Base-by-base conservation (phyloP, 1,139 yeast species). In the Saccharomyces hybrid region DNA sequence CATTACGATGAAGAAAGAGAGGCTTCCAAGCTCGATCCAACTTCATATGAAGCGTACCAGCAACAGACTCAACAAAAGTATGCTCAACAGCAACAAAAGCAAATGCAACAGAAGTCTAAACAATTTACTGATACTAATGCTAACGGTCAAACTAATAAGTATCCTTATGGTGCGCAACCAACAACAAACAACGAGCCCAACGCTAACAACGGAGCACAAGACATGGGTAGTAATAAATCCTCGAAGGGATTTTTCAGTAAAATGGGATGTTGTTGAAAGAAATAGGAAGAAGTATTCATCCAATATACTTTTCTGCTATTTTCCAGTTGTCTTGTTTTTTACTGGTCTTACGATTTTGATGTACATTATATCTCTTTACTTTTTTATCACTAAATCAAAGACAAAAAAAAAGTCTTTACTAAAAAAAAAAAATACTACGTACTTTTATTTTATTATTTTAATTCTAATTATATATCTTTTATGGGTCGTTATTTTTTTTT, bases 191-290 rank as follows among this genome's bases (percentile, higher is more conserved):
- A 46, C 47, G 53, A 55, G 56, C 49, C 52, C 46, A 46, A 50
- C 41, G 42, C 34, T 2, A 38, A 38, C 9, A 44, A 31, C 26
- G 31, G 13, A n/a, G 27, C 48, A 19, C 54, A 55, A 55, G 70
- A 67, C 31, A 61, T 64, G 23, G 55, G 55, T 23, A 61, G 65
- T n/a, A 41, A 53, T 3, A 58, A 55, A 19, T 60, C 73, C 13
- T 66, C 65, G 27, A 70, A 69, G 54, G 77, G 77, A 1, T 73
- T 71, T 60, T 72, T 73, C 57, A 61, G 72, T 47, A 74, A 71
- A 55, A 48, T 73, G 27, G 70, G 72, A 23, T 74, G 78, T 59
- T 74, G 78, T 60, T 67, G 65, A 53, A 56, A 19, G 23, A 19
- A 19, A 3, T 19, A 3, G 4, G 23, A 19, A 19, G 23, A 19